phyloP scores from a whole-genome alignment of 1,139 yeast species.

The Spathaspora jeffriesii region DNA sequence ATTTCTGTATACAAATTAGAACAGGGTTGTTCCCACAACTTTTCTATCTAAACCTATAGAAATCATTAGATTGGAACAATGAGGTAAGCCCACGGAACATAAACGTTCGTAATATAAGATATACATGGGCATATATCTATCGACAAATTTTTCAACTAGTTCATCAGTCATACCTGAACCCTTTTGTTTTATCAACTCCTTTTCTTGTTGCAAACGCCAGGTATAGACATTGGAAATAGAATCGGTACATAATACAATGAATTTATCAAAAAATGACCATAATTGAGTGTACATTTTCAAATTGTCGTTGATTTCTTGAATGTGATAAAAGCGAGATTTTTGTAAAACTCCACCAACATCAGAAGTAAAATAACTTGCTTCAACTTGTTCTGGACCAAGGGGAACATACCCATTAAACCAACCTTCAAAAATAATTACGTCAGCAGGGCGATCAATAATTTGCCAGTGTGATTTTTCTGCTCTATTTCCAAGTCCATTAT shows the following conservation, averaged over 20 bases:
- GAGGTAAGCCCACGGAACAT: constrained; percentile 11
- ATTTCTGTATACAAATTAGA: not conserved
- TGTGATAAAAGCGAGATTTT: constrained; percentile 23
- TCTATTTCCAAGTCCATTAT: constrained; percentile 80
- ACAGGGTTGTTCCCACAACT: constrained; percentile 3
- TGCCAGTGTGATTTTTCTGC: constrained; percentile 37
- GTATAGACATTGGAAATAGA: constrained; percentile 62
- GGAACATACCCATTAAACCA: constrained; percentile 88
- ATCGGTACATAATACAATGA: constrained; percentile 60
- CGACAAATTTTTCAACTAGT: constrained; percentile 66
- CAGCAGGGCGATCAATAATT: constrained; percentile 39
- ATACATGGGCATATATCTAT: constrained; percentile 87
- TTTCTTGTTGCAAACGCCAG: constrained; percentile 92
- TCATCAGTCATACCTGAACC: constrained; percentile 84
- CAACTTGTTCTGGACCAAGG: constrained; percentile 21
- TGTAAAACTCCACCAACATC: constrained; percentile 21
- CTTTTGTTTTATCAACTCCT: constrained; percentile 47
- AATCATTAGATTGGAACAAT: constrained; percentile 9
- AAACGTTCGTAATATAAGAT: constrained; percentile 61
- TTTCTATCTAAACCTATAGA: constrained; percentile 11
- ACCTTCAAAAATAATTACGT: constrained; percentile 82
- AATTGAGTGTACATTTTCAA: constrained; percentile 51
- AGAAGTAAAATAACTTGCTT: constrained; percentile 20
- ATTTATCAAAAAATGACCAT: constrained; percentile 61
- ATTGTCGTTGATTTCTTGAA: constrained; percentile 48